Evolutionary conservation across 2,329 filamentous ascomycete species (phyloP), one percentile per base, ranked within the genome.

Genomic region (Arthroderma sp.): DNA sequence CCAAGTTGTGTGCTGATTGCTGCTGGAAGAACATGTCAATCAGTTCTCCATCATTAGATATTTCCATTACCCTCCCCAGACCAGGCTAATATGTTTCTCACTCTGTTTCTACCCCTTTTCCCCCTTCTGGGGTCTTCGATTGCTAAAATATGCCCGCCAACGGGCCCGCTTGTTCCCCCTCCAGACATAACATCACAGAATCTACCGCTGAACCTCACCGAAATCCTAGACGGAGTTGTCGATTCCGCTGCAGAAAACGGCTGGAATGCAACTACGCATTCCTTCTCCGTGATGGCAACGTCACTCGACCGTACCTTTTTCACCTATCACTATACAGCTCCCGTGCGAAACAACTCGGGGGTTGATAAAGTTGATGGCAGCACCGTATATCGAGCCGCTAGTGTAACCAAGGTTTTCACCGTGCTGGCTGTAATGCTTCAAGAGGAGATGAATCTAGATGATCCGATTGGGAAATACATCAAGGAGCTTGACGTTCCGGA

Each of bases 221-320:
- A 36, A 6, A 27, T 11, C 4, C 40, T 42, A 10, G 29, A 36
- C 10, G 29, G 30, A 4, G 1, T 42, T 36, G 29, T 36, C 31
- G 15, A 36, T n/a, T 8, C 28, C 15, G 31, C 22, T 29, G 3
- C 8, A 28, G 10, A 7, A 15, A 29, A 42, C 22, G 15, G 32
- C n/a, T 42, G 40, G 32, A 47, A 47, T 27, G 34, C 36, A 27
- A 38, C 31, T 29, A 29, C 28, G 15, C 58, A 58, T 3, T 68
- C 65, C 1, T 65, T 64, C 49, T 68, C 66, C 1, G 48, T 68
- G 38, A 62, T 63, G 38, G 49, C 68, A 11, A 68, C 66, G 1
- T 66, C 65, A 1, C 53, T 54, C 1, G 57, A 63, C 31, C 51
- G 59, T 32, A 58, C 61, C 1, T 52, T 69, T 6, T 68, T 61